Percentiles rank a stretch among this genome's conserved stretches.
phyloP scores from a whole-genome alignment of 164 flowering plant species.

The Santalum album region DNA sequence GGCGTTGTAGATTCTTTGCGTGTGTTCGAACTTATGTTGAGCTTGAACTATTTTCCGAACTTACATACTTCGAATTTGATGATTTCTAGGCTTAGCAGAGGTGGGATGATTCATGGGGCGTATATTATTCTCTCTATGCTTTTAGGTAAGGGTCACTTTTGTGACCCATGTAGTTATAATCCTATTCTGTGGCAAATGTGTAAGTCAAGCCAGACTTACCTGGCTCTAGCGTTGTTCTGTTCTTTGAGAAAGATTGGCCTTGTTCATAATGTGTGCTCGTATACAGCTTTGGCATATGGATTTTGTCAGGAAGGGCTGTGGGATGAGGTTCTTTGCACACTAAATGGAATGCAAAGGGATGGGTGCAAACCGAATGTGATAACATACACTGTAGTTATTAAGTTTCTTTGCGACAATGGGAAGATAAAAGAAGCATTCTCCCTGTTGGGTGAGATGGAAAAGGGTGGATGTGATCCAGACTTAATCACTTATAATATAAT shows the following conservation, averaged over 20 bases:
- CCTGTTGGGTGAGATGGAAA: conserved; percentile 29
- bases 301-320: conserved; percentile 30
- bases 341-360: conserved; percentile 31
- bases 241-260: conserved; percentile 37
- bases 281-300: conserved; percentile 47
- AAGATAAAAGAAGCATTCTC: conserved; percentile 19
- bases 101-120: conserved; percentile 25
- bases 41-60: conserved; percentile 21
- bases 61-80: conserved; percentile 14
- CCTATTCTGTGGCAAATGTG: conserved; percentile 44
- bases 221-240: conserved; percentile 28
- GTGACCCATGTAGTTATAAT: conserved; percentile 19
- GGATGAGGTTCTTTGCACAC: conserved; percentile 25
- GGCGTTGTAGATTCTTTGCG: conserved; percentile 13
- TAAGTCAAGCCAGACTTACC: conserved; percentile 19
- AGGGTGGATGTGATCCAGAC: conserved; percentile 36
- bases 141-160: conserved; percentile 18
- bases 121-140: conserved; percentile 22
- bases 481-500: conserved; percentile 35
- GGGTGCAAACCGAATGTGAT: conserved; percentile 35
- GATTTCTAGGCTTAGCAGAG: conserved; percentile 19
- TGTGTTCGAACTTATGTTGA: conserved; percentile 37
- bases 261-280: conserved; percentile 25
- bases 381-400: conserved; percentile 34
- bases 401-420: conserved; percentile 31